Evolutionary conservation across 2,329 filamentous ascomycete species (phyloP).

Genomic region (Cyphellophora attinorum): DNA sequence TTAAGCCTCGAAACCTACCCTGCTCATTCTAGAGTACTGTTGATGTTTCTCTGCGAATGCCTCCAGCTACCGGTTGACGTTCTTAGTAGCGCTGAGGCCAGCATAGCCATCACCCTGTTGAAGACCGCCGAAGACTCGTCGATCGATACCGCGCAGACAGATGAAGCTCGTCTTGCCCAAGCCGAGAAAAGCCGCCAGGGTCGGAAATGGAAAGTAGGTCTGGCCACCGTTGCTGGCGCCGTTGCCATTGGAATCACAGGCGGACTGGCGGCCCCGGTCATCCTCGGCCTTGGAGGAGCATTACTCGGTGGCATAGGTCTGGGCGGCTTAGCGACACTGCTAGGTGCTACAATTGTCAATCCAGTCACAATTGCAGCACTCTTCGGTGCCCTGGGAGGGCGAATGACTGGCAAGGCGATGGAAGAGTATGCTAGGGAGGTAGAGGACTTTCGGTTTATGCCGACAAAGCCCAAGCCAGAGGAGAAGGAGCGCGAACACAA

Average conservation of each 20-base stretch:
- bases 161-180: slow-evolving; percentile 63
- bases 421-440: slow-evolving; percentile 67
- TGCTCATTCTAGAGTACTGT: slow-evolving; percentile 57
- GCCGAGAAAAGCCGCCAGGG: slow-evolving; percentile 50
- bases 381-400: slow-evolving; percentile 68
- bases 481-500: slow-evolving; percentile 2
- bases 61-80: slow-evolving; percentile 51
- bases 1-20: slow-evolving; percentile 63
- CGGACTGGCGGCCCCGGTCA: slow-evolving; percentile 60
- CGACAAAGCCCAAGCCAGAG: slow-evolving; percentile 39
- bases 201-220: slow-evolving; percentile 62
- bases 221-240: slow-evolving; percentile 70
- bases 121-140: slow-evolving; percentile 50
- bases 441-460: slow-evolving; percentile 67
- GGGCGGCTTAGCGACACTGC: slow-evolving; percentile 12
- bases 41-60: slow-evolving; percentile 56
- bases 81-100: slow-evolving; percentile 56
- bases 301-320: slow-evolving; percentile 57
- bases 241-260: slow-evolving; percentile 64
- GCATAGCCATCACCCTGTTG: slow-evolving; percentile 60
- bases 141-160: slow-evolving; percentile 50
- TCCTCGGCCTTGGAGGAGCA: slow-evolving; percentile 60
- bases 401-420: slow-evolving; percentile 67
- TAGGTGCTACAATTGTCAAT: slow-evolving; percentile 58
- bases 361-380: slow-evolving; percentile 62